phyloP scores from a whole-genome alignment of 2,329 filamentous ascomycete genomes.

The Diaporthe helianthi region DNA sequence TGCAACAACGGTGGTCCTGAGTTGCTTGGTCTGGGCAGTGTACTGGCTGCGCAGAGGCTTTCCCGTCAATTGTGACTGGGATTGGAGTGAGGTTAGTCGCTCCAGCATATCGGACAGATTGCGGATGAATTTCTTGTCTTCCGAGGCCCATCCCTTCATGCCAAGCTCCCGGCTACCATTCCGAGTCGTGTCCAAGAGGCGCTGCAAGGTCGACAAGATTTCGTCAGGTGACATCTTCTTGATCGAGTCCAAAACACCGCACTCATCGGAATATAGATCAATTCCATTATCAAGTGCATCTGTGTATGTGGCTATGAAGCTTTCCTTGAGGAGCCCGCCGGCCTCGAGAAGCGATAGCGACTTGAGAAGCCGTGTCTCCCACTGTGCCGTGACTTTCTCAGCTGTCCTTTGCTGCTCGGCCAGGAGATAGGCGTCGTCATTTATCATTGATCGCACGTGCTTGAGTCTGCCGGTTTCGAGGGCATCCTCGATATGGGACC shows the following conservation, averaged over 20 bases:
- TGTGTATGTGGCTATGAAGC: conserved; percentile 66
- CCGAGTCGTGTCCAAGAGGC: conserved; percentile 48
- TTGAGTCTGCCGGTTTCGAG: conserved; percentile 51
- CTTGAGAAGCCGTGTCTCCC: conserved; percentile 53
- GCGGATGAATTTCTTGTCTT: conserved; percentile 32
- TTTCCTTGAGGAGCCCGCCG: conserved; percentile 45
- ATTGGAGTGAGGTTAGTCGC: conserved; percentile 55
- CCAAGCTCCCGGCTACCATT: conserved; percentile 48
- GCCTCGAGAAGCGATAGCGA: conserved; percentile 55
- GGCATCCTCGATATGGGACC: conserved; percentile 55
- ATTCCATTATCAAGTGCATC: conserved; percentile 66
- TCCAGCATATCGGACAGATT: conserved; percentile 47
- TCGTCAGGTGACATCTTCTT: conserved; percentile 65
- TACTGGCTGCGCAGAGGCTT: conserved; percentile 75
- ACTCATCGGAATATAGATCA: conserved; percentile 54
- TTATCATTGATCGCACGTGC: conserved; percentile 60
- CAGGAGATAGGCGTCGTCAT: conserved; percentile 64
- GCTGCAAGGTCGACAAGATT: conserved; percentile 50
- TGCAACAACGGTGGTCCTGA: conserved; percentile 80
- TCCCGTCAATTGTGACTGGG: conserved; percentile 52
- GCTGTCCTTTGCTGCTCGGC: conserved; percentile 40
- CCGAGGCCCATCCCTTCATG: conserved; percentile 44
- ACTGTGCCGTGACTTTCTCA: conserved; percentile 37
- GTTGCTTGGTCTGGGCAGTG: conserved; percentile 71
- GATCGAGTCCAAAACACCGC: conserved; percentile 62